phyloP scores from a whole-genome alignment of 2,329 filamentous ascomycete genomes.

The Rhinocladiella similis region DNA sequence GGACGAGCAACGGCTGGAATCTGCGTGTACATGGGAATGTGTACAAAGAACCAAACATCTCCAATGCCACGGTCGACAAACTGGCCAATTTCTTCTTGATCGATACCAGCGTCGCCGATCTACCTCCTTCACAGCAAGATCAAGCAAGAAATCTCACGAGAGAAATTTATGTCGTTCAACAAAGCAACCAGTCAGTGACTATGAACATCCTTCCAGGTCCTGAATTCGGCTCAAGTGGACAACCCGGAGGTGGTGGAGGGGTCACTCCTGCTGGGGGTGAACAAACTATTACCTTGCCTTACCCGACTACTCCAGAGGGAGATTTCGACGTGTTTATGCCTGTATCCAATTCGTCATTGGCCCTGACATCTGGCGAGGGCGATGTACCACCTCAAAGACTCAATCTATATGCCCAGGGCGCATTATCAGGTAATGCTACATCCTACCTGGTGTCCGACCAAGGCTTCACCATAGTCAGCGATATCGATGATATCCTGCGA shows the following conservation, averaged over 20 bases:
- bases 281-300: conserved; percentile 65
- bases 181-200: conserved; percentile 62
- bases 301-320: conserved; percentile 65
- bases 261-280: conserved; percentile 58
- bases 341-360: conserved; percentile 59
- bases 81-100: conserved; percentile 72
- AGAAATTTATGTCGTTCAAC: conserved; percentile 74
- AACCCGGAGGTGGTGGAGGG: conserved; percentile 50
- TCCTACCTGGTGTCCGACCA: conserved; percentile 71
- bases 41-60: conserved; percentile 74
- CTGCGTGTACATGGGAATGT: conserved; percentile 76
- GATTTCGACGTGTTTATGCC: conserved; percentile 73
- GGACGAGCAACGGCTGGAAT: conserved; percentile 75
- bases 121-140: conserved; percentile 59
- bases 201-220: conserved; percentile 62
- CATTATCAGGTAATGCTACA: conserved; percentile 68
- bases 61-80: conserved; percentile 63
- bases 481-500: conserved; percentile 80
- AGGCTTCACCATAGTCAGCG: conserved; percentile 71
- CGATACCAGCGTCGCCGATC: conserved; percentile 59
- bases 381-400: conserved; percentile 66
- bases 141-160: conserved; percentile 73
- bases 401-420: conserved; percentile 67
- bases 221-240: conserved; percentile 54
- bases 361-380: conserved; percentile 62